A percentile compares a stretch with the other conserved stretches of the same genome.
phyloP scores from a whole-genome alignment of 2,329 filamentous ascomycete species.

The Neofusicoccum laricinum region DNA sequence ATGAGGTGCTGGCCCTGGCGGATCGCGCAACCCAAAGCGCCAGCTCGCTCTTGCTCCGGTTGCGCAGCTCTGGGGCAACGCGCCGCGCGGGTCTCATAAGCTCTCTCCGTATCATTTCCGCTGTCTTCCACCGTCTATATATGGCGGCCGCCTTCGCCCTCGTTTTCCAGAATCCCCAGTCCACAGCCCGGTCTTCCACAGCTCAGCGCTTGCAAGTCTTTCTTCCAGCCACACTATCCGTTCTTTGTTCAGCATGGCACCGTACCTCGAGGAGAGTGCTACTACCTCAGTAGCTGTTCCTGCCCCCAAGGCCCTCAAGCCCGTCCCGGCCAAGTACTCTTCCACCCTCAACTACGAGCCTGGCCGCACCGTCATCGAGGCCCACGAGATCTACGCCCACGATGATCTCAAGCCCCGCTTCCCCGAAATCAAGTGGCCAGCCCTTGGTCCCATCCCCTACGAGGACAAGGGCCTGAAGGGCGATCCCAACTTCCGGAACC shows the following conservation, averaged over 20 bases:
- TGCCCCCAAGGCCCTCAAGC: conserved; percentile 3
- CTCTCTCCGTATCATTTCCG: neutral
- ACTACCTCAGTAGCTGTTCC: neutral
- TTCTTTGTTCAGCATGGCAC: conserved; percentile 16
- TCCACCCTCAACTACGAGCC: conserved; percentile 43
- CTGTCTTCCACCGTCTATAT: neutral
- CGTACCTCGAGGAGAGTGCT: conserved; percentile 2
- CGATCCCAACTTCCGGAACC: conserved; percentile 53
- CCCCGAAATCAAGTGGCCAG: conserved; percentile 52
- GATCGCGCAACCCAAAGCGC: conserved; percentile 17
- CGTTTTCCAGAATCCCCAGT: conserved; percentile 3
- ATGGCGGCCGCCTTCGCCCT: neutral
- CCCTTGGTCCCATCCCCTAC: conserved; percentile 49
- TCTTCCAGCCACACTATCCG: neutral
- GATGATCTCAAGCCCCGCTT: conserved; percentile 54
- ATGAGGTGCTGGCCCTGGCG: conserved; percentile 16
- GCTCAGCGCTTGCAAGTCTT: neutral
- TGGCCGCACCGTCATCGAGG: conserved; percentile 45
- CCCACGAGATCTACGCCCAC: conserved; percentile 48
- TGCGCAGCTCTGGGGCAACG: neutral
- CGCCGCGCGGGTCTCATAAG: neutral
- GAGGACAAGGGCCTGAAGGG: conserved; percentile 54
- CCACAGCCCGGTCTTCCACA: neutral
- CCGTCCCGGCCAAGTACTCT: conserved; percentile 22
- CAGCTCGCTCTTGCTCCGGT: neutral